These are phyloP conservation scores for Prunus davidiana DNA, from an alignment of 306 rosid species.

Conservation along the genomic window DNA sequence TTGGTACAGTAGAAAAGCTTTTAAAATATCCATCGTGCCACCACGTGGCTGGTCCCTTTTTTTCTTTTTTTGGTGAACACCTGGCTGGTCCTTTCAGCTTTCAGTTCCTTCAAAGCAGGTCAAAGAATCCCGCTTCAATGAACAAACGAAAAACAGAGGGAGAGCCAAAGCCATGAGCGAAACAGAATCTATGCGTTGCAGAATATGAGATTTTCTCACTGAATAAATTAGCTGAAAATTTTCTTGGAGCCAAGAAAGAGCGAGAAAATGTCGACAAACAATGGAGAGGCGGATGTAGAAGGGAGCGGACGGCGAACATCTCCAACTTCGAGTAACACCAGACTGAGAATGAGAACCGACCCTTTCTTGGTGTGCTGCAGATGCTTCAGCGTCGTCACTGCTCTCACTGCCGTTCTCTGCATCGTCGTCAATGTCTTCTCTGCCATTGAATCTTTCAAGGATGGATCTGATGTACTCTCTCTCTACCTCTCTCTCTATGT, in stretches of 20 bases:
- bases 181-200: background rate
- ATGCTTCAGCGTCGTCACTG: constrained; percentile 50
- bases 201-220: no score
- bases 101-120: background rate
- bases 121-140: background rate
- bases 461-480: constrained; percentile 49
- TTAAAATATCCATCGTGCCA: background rate
- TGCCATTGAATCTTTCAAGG: constrained; percentile 57
- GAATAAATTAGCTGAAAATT: background rate
- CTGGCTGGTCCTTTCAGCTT: background rate
- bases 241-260: background rate
- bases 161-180: background rate
- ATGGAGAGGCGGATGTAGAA: constrained; percentile 20
- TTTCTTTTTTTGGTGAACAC: background rate
- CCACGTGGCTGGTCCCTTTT: background rate
- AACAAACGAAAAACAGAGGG: background rate
- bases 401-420: constrained; percentile 59
- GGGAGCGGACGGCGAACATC: constrained; percentile 3
- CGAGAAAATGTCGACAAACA: constrained; percentile 2
- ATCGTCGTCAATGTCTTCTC: constrained; percentile 60
- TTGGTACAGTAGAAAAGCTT: no score
- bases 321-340: constrained; percentile 15
- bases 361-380: constrained; percentile 52
- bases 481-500: constrained; percentile 1
- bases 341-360: constrained; percentile 31